Conservation (phyloP, 2,329 filamentous ascomycete species). For the Aureobasidium pullulans region DNA sequence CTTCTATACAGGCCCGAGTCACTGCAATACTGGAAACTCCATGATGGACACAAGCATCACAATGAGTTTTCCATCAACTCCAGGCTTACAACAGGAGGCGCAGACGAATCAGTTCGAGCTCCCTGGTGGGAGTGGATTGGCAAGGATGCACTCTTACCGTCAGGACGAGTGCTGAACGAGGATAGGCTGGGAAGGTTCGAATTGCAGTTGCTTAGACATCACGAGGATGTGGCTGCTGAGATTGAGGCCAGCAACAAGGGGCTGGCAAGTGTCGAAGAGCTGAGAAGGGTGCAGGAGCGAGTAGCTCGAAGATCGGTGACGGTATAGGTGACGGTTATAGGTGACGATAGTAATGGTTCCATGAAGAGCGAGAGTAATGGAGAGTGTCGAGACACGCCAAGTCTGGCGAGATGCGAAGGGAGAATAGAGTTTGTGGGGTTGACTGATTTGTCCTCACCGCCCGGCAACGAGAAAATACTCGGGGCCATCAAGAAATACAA, state of each 20-base stretch:
- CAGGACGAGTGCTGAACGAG: constrained; percentile 5
- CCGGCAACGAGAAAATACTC: constrained; percentile 4
- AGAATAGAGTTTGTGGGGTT: not conserved
- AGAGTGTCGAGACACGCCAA: not conserved
- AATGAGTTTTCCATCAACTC: constrained; percentile 15
- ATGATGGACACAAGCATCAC: constrained; percentile 23
- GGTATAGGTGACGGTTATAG: not conserved
- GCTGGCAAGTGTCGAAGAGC: constrained; percentile 5
- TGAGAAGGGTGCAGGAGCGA: constrained; percentile 8
- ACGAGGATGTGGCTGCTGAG: constrained; percentile 12
- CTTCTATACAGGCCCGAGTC: constrained; percentile 16
- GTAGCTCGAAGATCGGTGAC: constrained; percentile 10
- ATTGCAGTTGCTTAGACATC: constrained; percentile 14
- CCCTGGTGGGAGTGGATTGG: constrained; percentile 15
- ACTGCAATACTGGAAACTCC: constrained; percentile 25
- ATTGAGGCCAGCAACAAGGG: constrained; percentile 15
- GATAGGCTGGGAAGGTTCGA: constrained; percentile 16
- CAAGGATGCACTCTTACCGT: not conserved
- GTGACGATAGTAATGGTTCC: too few relatives aligned
- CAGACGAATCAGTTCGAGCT: not conserved
- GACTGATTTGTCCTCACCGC: not conserved
- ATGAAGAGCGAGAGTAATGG: not conserved
- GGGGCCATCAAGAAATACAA: not conserved
- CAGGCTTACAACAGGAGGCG: not conserved
- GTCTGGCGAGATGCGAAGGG: not conserved